Evolutionary conservation across 2,329 filamentous ascomycete species (phyloP).

Genomic region (Colletotrichum sp.): DNA sequence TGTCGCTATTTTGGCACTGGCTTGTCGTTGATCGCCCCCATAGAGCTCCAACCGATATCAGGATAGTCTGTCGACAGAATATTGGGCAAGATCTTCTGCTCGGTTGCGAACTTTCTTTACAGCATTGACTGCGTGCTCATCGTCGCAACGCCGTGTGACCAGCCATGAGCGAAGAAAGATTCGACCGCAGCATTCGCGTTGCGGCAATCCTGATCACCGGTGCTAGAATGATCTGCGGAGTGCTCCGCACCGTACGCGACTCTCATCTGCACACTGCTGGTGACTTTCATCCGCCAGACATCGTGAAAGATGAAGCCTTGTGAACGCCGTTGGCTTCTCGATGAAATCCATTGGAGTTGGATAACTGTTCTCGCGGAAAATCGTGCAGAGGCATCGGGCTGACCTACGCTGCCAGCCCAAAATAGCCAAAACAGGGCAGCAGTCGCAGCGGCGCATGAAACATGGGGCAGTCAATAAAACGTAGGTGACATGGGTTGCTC

Average conservation of each 20-base stretch:
- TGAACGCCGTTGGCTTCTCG: background rate
- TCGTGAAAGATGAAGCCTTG: background rate
- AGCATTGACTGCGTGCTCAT: background rate
- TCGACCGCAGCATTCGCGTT: background rate
- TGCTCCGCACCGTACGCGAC: background rate
- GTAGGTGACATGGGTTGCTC: background rate
- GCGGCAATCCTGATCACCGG: background rate
- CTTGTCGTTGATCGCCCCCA: background rate
- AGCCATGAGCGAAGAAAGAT: background rate
- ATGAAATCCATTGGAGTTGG: background rate
- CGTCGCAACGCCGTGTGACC: background rate
- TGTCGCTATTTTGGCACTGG: background rate
- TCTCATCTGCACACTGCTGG: background rate
- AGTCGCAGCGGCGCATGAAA: background rate
- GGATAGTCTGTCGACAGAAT: background rate
- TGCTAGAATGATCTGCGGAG: background rate
- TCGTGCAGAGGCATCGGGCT: background rate
- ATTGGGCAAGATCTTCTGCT: background rate
- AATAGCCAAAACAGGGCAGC: slow-evolving; percentile 1
- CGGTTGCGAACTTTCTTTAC: background rate
- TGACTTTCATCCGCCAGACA: background rate
- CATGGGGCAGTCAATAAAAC: slow-evolving; percentile 5
- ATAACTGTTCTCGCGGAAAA: background rate
- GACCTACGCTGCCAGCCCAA: background rate
- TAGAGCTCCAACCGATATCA: background rate